phyloP scores from a whole-genome alignment of 1,139 yeast species.

The Blastobotrys arbuscula region DNA sequence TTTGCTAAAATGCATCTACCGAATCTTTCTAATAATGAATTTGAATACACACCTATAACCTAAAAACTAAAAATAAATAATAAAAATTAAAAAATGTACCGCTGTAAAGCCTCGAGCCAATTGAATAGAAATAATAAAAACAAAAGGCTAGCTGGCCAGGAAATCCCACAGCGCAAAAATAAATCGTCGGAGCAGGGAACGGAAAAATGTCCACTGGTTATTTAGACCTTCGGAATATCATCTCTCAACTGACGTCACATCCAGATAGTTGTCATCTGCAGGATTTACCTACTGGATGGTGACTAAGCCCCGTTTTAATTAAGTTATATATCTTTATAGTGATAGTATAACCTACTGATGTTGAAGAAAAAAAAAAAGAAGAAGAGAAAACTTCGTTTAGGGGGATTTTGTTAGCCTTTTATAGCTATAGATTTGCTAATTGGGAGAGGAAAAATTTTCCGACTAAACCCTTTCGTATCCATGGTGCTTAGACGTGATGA shows the following conservation, averaged over 20 bases:
- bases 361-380: constrained; percentile 21
- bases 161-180: constrained; percentile 21
- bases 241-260: constrained; percentile 28
- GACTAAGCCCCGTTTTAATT: constrained; percentile 21
- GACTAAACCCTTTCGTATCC: too few species aligned
- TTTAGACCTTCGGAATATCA: constrained; percentile 25
- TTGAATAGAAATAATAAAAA: constrained; percentile 14
- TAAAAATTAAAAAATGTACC: constrained; percentile 19
- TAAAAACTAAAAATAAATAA: background rate
- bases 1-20: constrained; percentile 3
- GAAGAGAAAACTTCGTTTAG: constrained; percentile 2
- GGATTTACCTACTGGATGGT: constrained; percentile 17
- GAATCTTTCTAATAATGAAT: background rate
- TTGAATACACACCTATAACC: background rate
- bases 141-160: constrained; percentile 23
- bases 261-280: constrained; percentile 21
- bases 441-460: background rate
- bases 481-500: too few species aligned
- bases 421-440: constrained; percentile 1
- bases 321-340: constrained; percentile 26
- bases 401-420: constrained; percentile 7
- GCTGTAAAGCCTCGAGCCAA: constrained; percentile 25
- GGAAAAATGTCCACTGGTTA: constrained; percentile 30
- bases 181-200: constrained; percentile 31
- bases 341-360: constrained; percentile 33